Percentiles rank a stretch among this genome's conserved stretches.
These are phyloP conservation scores for Rhodotorula graminis DNA, from an alignment of 768 basidiomycete species.

Conservation along the genomic window DNA sequence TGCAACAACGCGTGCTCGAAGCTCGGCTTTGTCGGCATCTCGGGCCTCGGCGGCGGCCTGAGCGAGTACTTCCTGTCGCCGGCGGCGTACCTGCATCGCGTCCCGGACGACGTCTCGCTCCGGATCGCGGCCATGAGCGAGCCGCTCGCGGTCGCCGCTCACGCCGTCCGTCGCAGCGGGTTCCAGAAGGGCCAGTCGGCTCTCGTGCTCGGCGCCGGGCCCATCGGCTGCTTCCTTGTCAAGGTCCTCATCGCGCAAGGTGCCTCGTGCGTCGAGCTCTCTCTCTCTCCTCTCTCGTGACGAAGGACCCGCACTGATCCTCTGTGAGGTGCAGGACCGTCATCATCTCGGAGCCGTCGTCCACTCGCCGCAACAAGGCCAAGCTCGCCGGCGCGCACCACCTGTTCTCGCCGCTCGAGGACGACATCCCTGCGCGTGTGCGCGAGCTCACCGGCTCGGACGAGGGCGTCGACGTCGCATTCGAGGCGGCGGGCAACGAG, in stretches of 20 bases:
- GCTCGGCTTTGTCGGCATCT: constrained; percentile 38
- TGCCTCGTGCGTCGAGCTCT: constrained; percentile 26
- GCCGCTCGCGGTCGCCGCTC: constrained; percentile 54
- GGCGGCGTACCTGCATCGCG: constrained; percentile 47
- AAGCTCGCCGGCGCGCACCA: constrained; percentile 49
- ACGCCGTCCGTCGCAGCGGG: constrained; percentile 51
- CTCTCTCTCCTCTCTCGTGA: constrained; percentile 36
- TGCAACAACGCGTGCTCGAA: constrained; percentile 30
- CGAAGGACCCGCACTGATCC: neutral
- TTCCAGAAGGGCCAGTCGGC: constrained; percentile 50
- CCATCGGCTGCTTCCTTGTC: constrained; percentile 50
- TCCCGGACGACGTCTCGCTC: constrained; percentile 51
- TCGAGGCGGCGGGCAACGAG: constrained; percentile 54
- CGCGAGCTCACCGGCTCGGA: constrained; percentile 43
- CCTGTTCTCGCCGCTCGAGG: constrained; percentile 47
- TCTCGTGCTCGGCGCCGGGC: constrained; percentile 49
- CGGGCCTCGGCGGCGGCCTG: constrained; percentile 48
- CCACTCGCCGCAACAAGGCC: constrained; percentile 49
- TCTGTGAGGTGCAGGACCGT: constrained; percentile 38
- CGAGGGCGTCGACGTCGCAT: constrained; percentile 52
- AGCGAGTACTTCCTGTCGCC: constrained; percentile 50
- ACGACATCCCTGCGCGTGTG: constrained; percentile 44
- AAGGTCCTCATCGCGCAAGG: constrained; percentile 49
- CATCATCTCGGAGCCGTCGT: constrained; percentile 52
- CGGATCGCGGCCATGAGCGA: constrained; percentile 52